Percentiles rank a stretch among this genome's conserved stretches.
Evolutionary conservation across 2,329 filamentous ascomycete species (phyloP).

Genomic region (Colletotrichum zoysiae): DNA sequence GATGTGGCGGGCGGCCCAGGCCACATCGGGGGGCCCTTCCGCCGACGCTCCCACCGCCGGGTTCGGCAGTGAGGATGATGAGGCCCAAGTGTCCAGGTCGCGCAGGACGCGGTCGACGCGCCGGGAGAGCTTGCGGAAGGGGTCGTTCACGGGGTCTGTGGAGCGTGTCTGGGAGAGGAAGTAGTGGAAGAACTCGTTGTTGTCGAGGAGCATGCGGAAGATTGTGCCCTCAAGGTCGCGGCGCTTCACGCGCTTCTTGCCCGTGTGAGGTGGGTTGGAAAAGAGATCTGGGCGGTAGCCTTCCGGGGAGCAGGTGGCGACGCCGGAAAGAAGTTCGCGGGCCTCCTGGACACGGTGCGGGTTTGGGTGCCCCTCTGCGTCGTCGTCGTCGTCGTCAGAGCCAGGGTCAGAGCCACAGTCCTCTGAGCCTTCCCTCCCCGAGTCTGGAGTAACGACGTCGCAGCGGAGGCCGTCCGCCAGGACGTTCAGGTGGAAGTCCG

Average conservation of each 20-base stretch:
- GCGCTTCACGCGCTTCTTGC: conserved; percentile 53
- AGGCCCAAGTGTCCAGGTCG: conserved; percentile 55
- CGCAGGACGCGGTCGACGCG: conserved; percentile 61
- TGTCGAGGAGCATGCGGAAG: conserved; percentile 66
- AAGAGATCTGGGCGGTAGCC: conserved; percentile 63
- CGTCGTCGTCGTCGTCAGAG: not conserved
- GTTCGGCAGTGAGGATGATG: conserved; percentile 23
- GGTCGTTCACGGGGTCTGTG: conserved; percentile 58
- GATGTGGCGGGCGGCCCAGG: conserved; percentile 65
- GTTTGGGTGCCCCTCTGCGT: conserved; percentile 43
- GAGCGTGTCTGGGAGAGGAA: conserved; percentile 61
- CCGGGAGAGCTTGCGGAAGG: conserved; percentile 62
- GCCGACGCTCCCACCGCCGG: conserved; percentile 20
- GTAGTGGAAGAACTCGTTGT: conserved; percentile 67
- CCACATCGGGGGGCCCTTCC: conserved; percentile 55
- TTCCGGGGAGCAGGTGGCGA: conserved; percentile 54
- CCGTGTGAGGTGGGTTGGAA: conserved; percentile 45
- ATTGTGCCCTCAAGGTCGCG: conserved; percentile 64
- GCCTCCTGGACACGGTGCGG: conserved; percentile 61
- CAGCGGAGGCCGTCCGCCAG: conserved; percentile 67
- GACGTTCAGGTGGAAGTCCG: conserved; percentile 64
- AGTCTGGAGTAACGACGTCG: conserved; percentile 51
- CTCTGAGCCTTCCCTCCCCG: conserved; percentile 28
- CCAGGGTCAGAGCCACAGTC: conserved; percentile 11
- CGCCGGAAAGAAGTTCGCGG: conserved; percentile 63